Evolutionary conservation across 2,329 filamentous ascomycete genomes (phyloP).

Genomic region (Fusarium bactridioides): DNA sequence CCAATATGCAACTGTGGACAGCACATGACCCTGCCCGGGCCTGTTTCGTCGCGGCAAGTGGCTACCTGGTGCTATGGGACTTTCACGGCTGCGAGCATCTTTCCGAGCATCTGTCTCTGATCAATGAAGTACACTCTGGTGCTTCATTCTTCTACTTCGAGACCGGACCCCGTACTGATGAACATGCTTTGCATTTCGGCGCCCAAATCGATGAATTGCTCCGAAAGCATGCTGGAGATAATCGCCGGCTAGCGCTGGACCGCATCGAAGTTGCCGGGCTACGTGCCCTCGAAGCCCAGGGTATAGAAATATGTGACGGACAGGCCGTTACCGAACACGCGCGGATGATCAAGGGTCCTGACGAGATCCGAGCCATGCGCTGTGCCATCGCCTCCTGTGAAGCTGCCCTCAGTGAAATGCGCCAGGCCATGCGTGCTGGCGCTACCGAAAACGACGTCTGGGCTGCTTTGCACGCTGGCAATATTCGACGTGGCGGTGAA

Average conservation of each 20-base stretch:
- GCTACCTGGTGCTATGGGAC: neutral
- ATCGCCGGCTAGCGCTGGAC: neutral
- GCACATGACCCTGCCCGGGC: neutral
- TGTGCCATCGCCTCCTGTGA: neutral
- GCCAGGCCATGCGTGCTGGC: neutral
- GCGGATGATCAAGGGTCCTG: neutral
- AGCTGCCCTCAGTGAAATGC: fast-evolving
- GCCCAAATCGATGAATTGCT: neutral
- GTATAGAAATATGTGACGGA: neutral
- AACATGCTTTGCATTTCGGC: neutral
- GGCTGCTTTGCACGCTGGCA: neutral
- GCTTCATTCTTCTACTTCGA: neutral
- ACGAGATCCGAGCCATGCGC: neutral
- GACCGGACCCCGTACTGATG: neutral
- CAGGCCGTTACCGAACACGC: neutral
- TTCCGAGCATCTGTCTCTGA: neutral
- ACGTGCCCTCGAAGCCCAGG: neutral
- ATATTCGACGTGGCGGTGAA: neutral
- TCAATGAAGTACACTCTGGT: neutral
- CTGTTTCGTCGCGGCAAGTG: neutral
- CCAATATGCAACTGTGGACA: neutral
- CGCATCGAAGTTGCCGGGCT: neutral
- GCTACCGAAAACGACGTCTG: neutral
- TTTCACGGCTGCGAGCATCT: neutral
- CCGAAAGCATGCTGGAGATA: neutral